Base-by-base conservation (phyloP, 1,284 basidiomycete genomes). In the Pyrrhoderma noxium region DNA sequence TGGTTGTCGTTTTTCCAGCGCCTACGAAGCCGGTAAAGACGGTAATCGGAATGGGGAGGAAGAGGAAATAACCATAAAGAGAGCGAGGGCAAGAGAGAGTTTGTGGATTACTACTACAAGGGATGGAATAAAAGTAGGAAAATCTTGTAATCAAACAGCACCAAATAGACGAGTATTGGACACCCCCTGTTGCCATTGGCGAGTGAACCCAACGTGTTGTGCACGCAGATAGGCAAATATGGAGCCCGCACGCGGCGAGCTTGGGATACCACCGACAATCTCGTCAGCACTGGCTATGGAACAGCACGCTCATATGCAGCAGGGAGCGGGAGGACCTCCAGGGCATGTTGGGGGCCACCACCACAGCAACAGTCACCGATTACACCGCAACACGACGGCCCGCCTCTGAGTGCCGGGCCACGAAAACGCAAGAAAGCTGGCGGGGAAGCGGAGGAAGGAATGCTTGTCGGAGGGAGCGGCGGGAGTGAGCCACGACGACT, bases 1-100 rank as follows among this genome's bases (percentile, higher is more conserved):
- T 93, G 22, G 90, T 77, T 3, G 79, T 80, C 0, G 85, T 87
- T 62, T 87, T 87, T 37, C 79, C 80, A 21, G 80, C 76, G 2
- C 86, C 85, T 1, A 89, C 73, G 62, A 90, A 93, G 16, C 89
- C 89, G 14, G 88, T 93, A 67, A 92, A 89, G 54, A 90, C 83
- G 2, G 89, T 92, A 57, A 92, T 82, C 4, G 87, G 86, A 59
- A 89, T 89, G 47, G 23, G 19, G 38, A 44, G 18, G 52, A 35
- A 18, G 25, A 42, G 7, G 25, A 53, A 40, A 7, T 13, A 44
- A 3, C 14, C 19, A 18, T 40, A 40, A 40, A 40, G 38, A 40
- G 21, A 40, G 38, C n/a, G 37, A 37, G 31, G n/a, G 21, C 11
- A 34, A 22, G 23, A 25, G 43, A 22, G 21, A 34, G 23, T 23